Evolutionary conservation across 345 rosid genomes (phyloP), one percentile per base, ranked within the genome.

Genomic region (Noccaea caerulescens): DNA sequence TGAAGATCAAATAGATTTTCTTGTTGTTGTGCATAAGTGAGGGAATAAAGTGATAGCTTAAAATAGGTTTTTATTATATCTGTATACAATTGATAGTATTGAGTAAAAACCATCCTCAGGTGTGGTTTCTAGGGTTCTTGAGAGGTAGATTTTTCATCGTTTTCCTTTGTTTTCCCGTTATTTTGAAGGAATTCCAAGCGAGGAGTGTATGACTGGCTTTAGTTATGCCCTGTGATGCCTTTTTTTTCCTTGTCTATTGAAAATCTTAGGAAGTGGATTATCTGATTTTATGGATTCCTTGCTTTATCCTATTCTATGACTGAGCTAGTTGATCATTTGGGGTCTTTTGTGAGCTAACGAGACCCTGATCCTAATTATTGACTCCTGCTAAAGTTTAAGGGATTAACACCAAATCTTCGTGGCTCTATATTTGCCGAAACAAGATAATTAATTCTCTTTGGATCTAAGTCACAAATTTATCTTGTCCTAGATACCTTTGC

Each of bases 291-390:
- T 33, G 6, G 43, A 2, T 67, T 33, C 7, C n/a, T 55, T 68
- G 44, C n/a, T 69, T 49, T 38, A 33, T 59, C 38, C 18, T 47
- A 30, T 47, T 37, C n/a, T 42, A 14, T 55, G 36, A 67, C 32
- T 27, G 7, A 4, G 45, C 23, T 41, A 13, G 51, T n/a, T 33
- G 14, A 52, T 52, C 11, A 41, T 52, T 16, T 51, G 39, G 14
- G 44, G 51, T 36, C 14, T 56, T 1, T 30, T 27, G 49, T 38
- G 38, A 12, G 37, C 47, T 10, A 63, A 33, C 23, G 7, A 43
- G 54, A 13, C 6, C 10, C 1, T 49, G 57, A 7, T 33, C 36
- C 33, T 18, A 10, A n/a, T 11, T 6, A 27, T 52, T 52, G 27
- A 18, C 49, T 23, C 36, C 37, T 66, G 8, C 7, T 20, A 39